phyloP scores from a whole-genome alignment of 1,139 yeast genomes.

The Meyerozyma carpophila region DNA sequence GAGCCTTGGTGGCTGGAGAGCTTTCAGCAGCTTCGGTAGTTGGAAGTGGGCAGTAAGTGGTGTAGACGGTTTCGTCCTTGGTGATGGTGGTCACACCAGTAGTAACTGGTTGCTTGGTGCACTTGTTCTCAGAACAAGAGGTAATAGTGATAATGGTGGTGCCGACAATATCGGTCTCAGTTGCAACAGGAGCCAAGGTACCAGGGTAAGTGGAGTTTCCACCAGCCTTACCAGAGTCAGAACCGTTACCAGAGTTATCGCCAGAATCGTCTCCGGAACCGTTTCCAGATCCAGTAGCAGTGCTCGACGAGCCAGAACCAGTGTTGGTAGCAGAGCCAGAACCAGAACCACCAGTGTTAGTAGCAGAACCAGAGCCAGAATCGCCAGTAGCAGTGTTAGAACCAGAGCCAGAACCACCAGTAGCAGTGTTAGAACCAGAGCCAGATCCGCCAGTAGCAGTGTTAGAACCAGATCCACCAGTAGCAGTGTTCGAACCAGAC shows the following conservation, averaged over 20 bases:
- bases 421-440: constrained; percentile 2
- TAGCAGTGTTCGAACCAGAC: constrained; percentile 6
- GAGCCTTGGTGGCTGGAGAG: constrained; percentile 10
- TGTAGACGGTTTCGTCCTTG: constrained; percentile 21
- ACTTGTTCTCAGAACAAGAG: constrained; percentile 23
- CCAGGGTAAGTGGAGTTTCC: background rate
- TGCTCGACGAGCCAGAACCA: background rate
- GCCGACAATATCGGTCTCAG: constrained; percentile 14
- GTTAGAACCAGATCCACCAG: background rate
- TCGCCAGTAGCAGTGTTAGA: constrained; percentile 3
- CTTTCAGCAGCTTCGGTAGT: constrained; percentile 6
- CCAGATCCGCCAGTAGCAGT: background rate
- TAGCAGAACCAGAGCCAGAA: constrained; percentile 4
- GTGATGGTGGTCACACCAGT: constrained; percentile 23
- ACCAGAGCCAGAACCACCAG: background rate
- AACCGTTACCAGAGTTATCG: background rate
- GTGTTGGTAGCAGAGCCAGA: background rate
- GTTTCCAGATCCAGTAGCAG: background rate
- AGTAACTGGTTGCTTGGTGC: constrained; percentile 14
- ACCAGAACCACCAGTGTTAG: constrained; percentile 4
- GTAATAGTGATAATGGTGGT: constrained; percentile 30
- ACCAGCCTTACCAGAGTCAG: background rate
- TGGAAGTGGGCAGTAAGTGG: constrained; percentile 7
- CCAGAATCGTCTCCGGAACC: background rate
- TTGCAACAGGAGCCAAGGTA: constrained; percentile 7